phyloP scores from a whole-genome alignment of 108 stramenopile species.

The Parietichytrium sp. region DNA sequence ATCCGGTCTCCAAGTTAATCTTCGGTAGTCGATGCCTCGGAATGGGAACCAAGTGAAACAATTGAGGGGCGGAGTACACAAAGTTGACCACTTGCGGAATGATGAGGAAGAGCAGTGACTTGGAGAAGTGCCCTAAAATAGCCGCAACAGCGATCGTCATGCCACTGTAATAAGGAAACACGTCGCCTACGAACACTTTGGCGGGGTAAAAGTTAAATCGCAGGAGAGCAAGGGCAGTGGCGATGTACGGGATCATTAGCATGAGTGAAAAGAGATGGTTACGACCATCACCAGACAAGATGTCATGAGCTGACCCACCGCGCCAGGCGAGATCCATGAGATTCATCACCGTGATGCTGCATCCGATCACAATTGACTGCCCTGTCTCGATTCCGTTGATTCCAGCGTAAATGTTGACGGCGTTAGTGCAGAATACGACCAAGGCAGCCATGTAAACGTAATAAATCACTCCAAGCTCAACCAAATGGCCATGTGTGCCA shows the following conservation, averaged over 20 bases:
- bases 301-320: not conserved
- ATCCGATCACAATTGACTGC: conserved; percentile 84
- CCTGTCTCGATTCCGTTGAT: conserved; percentile 97
- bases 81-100: conserved; percentile 95
- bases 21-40: conserved; percentile 91
- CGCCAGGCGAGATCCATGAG: conserved; percentile 42
- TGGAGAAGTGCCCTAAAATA: conserved; percentile 91
- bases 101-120: conserved; percentile 91
- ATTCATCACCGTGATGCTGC: conserved; percentile 64
- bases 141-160: conserved; percentile 97
- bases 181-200: conserved; percentile 93
- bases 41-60: conserved; percentile 89
- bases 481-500: conserved; percentile 68
- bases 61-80: conserved; percentile 85
- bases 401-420: conserved; percentile 98
- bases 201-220: conserved; percentile 93
- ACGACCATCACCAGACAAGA: conserved; percentile 9
- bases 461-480: conserved; percentile 81
- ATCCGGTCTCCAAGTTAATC: conserved; percentile 72
- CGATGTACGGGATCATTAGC: conserved; percentile 78
- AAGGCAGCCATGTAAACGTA: conserved; percentile 91
- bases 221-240: conserved; percentile 78
- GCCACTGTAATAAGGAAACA: conserved; percentile 96
- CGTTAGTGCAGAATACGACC: conserved; percentile 98
- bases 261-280: conserved; percentile 77